These are phyloP conservation scores for Chaetomium cochliodes DNA, from an alignment of 495 filamentous ascomycete species.

Conservation along the genomic window DNA sequence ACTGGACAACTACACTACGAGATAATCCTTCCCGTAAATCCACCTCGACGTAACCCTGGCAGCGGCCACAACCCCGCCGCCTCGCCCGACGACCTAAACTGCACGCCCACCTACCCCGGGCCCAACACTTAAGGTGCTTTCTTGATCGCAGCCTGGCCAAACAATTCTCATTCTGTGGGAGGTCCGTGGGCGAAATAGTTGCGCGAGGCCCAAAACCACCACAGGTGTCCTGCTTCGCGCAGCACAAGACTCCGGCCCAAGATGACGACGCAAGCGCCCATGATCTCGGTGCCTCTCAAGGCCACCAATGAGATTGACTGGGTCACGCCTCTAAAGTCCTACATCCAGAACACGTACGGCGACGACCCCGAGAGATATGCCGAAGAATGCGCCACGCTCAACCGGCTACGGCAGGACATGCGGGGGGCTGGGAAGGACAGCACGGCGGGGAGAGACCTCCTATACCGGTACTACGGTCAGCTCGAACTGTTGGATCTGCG, in stretches of 20 bases:
- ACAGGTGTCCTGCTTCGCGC: conserved; percentile 9
- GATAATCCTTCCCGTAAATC: not conserved
- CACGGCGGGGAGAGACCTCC: conserved; percentile 84
- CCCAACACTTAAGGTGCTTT: not conserved
- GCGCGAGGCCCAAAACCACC: not conserved
- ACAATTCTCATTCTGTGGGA: not conserved
- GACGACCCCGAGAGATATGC: conserved; percentile 93
- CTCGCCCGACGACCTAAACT: not conserved
- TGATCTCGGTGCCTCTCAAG: conserved; percentile 92
- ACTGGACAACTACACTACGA: not conserved
- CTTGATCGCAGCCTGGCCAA: not conserved
- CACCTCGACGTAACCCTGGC: conserved; percentile 9
- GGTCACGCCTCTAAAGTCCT: conserved; percentile 87
- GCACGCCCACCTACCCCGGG: not conserved
- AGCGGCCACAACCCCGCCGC: conserved; percentile 5
- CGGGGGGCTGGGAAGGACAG: conserved; percentile 96
- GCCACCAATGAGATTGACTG: conserved; percentile 99
- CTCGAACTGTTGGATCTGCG: conserved; percentile 90
- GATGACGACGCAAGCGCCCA: conserved; percentile 79
- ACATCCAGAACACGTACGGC: conserved; percentile 90
- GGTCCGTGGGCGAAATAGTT: not conserved
- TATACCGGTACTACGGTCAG: conserved; percentile 98
- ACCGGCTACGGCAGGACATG: conserved; percentile 98
- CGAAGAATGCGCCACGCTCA: conserved; percentile 92
- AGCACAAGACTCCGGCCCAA: conserved; percentile 23